Evolutionary conservation across 768 basidiomycete genomes (phyloP), one percentile per base, ranked within the genome.

Genomic region (Suillus placidus): DNA sequence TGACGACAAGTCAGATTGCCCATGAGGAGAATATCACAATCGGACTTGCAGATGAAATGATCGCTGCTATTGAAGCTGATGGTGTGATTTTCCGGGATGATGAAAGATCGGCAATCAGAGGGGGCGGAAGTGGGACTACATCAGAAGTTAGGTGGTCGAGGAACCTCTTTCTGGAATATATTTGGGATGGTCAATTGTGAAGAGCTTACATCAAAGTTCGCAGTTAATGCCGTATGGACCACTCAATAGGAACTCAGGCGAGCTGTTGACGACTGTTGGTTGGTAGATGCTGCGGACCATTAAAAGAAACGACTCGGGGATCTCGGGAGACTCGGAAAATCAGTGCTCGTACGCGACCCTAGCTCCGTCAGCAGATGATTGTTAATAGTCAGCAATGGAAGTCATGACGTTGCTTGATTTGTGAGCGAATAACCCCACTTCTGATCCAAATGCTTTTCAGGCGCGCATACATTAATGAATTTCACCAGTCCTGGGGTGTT

Each of bases 21-120:
- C 75, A 80, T 38, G 83, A 85, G 57, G 95, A 97, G 72, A 80
- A 79, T 1, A 79, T 98, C 26, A 86, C 91, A 2, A 84, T 94
- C 18, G 88, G 87, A 13, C 81, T 98, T 63, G 85, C 88, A 7
- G 81, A 81, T 63, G 94, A 97, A 74, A 88, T 98, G 88, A 78
- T 97, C 34, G 81, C 82, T 52, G 87, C 84, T 63, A 87, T 91
- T 3, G 95, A 97, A 80, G 76, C 74, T 20, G 87, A 86, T 43
- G 92, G 89, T 0, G 83, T 83, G 63, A 79, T 97, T 14, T 89
- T 90, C 69, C 82, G 94, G 71, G 96, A 97, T 75, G 93, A 94
- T 65, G 85, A 67, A 35, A 13, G 62, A 9, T 77, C 76, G 63
- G 73, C 71, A 56, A 72, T 78, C 55, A 73, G 61, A 64, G 76